Evolutionary conservation across 495 filamentous ascomycete species (phyloP), one percentile per base, ranked within the genome.

Genomic region (Platismatia glauca): DNA sequence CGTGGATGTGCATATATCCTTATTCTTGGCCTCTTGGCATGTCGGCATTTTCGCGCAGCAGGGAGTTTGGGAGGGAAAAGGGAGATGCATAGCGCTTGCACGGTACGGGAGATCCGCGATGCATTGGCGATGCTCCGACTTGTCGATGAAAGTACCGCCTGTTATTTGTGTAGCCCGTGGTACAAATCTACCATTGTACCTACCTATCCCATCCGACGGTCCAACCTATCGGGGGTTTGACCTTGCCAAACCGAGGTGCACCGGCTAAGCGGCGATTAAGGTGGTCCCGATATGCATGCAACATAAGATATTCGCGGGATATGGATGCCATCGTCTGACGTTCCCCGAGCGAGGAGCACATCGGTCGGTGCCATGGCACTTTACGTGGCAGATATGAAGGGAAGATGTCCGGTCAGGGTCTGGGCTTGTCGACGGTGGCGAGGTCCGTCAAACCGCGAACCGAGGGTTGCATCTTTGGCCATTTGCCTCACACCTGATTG

Each of bases 1-100:
- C 5, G 18, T 0, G 46, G 27, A 15, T 2, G 5, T 50, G 22
- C 29, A 15, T 22, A 29, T 50, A 15, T 16, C 12, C 12, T 50
- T 20, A 18, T 4, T 31, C 48, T 16, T 24, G 50, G 29, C 15
- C 16, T 7, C 13, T 33, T 53, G 50, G 29, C 50, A 18, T 16
- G 5, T n/a, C 6, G 29, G 27, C 13, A 33, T 33, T 15, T 20
- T 33, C 11, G 6, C 22, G 41, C 50, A 34, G 50, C 50, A 53
- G 15, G 50, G 50, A 34, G 13, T 33, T 53, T 53, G 29, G 50
- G 29, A 53, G 29, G 29, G 50, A 53, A 53, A 33, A 33, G 29
- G 50, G 29, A 33, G 29, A 53, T 31, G 50, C 27, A 53, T 33
- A 53, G 50, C 50, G 50, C 50, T 31, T 53, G 29, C 50, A 53